These are phyloP conservation scores for Symbiodinium natans DNA, from an alignment of 73 alveolate species.

Conservation along the genomic window DNA sequence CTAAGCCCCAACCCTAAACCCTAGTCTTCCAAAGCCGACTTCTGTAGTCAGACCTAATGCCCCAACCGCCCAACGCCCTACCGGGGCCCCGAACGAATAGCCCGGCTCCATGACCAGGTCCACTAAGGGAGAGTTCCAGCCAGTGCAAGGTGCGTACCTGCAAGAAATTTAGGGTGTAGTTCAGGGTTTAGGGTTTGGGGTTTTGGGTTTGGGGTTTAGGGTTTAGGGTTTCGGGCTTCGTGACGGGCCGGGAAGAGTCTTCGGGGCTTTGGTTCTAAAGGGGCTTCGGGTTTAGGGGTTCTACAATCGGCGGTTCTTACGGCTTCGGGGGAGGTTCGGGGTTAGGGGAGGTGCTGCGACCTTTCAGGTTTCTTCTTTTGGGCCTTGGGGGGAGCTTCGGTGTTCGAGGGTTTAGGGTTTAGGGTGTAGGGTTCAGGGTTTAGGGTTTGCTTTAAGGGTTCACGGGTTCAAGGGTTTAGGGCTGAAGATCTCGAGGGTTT, in stretches of 20 bases:
- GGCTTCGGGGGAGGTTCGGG: not conserved
- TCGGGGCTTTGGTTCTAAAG: too few species aligned
- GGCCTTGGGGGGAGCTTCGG: not conserved
- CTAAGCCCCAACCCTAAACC: not conserved
- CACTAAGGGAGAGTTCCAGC: conserved; percentile 72
- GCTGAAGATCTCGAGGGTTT: too few species aligned
- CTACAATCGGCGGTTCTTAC: not conserved
- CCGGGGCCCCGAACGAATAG: conserved; percentile 35
- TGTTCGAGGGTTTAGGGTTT: too few species aligned
- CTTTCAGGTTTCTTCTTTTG: not conserved
- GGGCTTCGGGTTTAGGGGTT: not conserved
- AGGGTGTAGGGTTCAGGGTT: too few species aligned
- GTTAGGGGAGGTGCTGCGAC: not conserved
- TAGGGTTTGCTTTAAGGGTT: too few species aligned
- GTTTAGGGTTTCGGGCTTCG: not conserved
- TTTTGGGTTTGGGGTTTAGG: not conserved
- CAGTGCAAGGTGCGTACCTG: conserved; percentile 92
- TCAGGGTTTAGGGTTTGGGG: not conserved
- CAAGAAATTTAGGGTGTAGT: not conserved
- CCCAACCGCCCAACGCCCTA: too few species aligned
- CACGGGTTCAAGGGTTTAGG: too few species aligned
- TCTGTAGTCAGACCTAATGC: too few species aligned
- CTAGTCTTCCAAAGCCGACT: not conserved
- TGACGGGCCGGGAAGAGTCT: too few species aligned
- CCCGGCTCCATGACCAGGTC: conserved; percentile 94